Percentiles rank a stretch among this genome's conserved stretches.
Evolutionary conservation across 257 asterid species (phyloP).

Genomic region (Capsicum pubescens): DNA sequence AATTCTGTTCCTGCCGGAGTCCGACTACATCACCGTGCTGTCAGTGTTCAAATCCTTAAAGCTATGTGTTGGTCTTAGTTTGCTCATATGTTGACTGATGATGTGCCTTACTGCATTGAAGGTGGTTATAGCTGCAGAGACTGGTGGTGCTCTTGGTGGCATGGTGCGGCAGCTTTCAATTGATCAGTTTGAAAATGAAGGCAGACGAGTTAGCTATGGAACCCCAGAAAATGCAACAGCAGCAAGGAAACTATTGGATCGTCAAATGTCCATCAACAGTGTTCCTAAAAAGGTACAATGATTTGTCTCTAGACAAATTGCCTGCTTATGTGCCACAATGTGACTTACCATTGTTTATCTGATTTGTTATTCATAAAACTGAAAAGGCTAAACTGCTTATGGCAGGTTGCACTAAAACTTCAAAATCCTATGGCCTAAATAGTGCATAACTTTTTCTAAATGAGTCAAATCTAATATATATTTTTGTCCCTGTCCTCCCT

Average conservation of each 20-base stretch:
- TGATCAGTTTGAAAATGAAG: slow-evolving; percentile 98
- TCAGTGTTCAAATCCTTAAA: slow-evolving; percentile 53
- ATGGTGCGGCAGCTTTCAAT: slow-evolving; percentile 99
- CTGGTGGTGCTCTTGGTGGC: slow-evolving; percentile 98
- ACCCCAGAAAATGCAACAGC: slow-evolving; percentile 99
- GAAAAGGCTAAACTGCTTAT: not conserved
- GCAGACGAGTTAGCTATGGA: slow-evolving; percentile 97
- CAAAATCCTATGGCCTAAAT: not conserved
- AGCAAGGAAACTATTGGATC: slow-evolving; percentile 92
- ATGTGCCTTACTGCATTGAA: slow-evolving; percentile 41
- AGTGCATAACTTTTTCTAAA: slow-evolving; percentile 1
- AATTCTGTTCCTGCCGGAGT: slow-evolving; percentile 87
- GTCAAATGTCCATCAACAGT: slow-evolving; percentile 95
- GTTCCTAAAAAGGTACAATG: slow-evolving; percentile 87
- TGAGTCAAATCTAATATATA: not conserved
- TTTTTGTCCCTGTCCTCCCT: too few species aligned
- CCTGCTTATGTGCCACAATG: slow-evolving; percentile 9
- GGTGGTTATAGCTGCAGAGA: slow-evolving; percentile 99
- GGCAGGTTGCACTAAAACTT: not conserved
- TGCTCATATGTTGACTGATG: slow-evolving; percentile 30
- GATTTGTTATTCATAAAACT: not conserved
- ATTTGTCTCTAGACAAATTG: not conserved
- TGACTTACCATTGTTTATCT: not conserved
- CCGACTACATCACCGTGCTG: slow-evolving; percentile 99
- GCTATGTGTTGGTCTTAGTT: slow-evolving; percentile 25